Conservation (phyloP, 2,329 filamentous ascomycete species). For the Triangularia verruculosa region DNA sequence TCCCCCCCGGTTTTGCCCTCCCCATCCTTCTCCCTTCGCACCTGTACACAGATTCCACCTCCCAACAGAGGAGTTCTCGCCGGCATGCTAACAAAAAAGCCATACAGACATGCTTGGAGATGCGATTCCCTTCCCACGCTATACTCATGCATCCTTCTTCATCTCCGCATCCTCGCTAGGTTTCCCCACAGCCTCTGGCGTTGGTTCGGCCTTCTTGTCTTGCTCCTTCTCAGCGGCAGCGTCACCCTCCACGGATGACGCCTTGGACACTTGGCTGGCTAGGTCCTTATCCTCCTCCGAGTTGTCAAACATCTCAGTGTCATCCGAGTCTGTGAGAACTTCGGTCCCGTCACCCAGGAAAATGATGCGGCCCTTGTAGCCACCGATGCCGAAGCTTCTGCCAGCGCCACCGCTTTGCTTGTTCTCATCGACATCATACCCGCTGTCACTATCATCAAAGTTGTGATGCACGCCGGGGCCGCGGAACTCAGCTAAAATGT, state of each 20-base stretch:
- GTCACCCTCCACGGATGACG: constrained; percentile 33
- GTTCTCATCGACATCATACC: constrained; percentile 73
- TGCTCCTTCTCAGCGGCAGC: constrained; percentile 21
- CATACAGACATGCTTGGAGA: neutral
- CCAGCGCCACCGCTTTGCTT: constrained; percentile 43
- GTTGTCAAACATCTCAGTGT: constrained; percentile 92
- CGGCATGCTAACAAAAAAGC: neutral
- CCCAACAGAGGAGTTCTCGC: neutral
- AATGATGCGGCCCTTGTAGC: constrained; percentile 83
- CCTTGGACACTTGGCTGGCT: constrained; percentile 76
- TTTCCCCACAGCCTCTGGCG: neutral
- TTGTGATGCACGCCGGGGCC: constrained; percentile 79
- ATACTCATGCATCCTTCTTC: neutral
- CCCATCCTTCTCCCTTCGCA: neutral
- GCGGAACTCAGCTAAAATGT: constrained; percentile 71
- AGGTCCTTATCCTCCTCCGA: constrained; percentile 81
- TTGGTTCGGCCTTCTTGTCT: constrained; percentile 23
- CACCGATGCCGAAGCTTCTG: constrained; percentile 63
- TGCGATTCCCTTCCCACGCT: neutral
- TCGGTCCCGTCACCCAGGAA: constrained; percentile 94
- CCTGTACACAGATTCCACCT: neutral
- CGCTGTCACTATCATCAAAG: constrained; percentile 75
- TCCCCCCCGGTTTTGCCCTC: neutral
- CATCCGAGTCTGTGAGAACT: constrained; percentile 81
- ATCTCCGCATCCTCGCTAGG: neutral